Conservation (phyloP, 2,329 filamentous ascomycete genomes). For the Sporothrix pallida region DNA sequence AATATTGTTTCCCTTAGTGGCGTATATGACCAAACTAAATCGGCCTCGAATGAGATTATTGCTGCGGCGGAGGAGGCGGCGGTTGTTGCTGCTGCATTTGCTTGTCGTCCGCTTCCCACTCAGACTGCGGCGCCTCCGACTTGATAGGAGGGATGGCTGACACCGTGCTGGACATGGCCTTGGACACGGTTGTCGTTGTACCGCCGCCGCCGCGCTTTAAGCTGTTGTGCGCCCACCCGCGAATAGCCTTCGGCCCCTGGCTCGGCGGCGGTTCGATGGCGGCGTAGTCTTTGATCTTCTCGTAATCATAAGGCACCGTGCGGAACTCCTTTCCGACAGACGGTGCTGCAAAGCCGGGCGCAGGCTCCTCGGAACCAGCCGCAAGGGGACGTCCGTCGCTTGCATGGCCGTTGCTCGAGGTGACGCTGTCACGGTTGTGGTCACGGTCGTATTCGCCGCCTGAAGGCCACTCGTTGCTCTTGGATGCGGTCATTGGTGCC, state of each 20-base stretch:
- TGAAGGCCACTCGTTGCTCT: conserved; percentile 16
- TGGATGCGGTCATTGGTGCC: conserved; percentile 49
- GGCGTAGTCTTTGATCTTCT: conserved; percentile 63
- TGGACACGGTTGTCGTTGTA: conserved; percentile 20
- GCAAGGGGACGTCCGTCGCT: conserved; percentile 13
- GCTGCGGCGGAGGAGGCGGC: not conserved
- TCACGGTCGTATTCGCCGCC: conserved; percentile 3
- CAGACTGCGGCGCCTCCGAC: not conserved
- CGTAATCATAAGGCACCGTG: conserved; percentile 62
- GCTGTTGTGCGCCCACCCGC: conserved; percentile 62
- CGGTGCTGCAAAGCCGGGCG: not conserved
- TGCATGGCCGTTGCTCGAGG: conserved; percentile 27
- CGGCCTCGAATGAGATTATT: not conserved
- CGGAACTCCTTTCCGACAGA: conserved; percentile 53
- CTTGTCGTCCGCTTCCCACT: conserved; percentile 16
- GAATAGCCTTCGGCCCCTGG: conserved; percentile 61
- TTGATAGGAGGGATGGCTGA: conserved; percentile 12
- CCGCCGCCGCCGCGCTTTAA: conserved; percentile 43
- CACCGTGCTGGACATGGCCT: conserved; percentile 19
- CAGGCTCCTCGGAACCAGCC: not conserved
- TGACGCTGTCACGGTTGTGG: not conserved
- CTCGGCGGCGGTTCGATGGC: conserved; percentile 61
- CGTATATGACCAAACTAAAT: no score
- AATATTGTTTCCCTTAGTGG: not conserved
- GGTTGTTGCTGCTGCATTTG: not conserved